These are phyloP conservation scores for Candida silvatica DNA, from an alignment of 805 yeast genomes.

Conservation along the genomic window DNA sequence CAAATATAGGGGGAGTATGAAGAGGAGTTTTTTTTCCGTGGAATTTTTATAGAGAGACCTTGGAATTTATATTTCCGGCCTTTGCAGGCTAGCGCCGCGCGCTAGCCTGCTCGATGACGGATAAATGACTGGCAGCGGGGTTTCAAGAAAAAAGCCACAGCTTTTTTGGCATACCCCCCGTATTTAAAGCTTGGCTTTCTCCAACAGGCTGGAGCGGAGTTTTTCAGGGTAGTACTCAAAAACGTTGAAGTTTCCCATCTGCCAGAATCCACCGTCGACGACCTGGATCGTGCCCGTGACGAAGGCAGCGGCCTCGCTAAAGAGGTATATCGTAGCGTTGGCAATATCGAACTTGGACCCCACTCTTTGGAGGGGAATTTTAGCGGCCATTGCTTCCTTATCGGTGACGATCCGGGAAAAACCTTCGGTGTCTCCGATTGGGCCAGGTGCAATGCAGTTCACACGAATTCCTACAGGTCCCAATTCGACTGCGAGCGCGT, in stretches of 20 bases:
- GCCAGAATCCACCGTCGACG: slow-evolving; percentile 94
- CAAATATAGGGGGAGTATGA: no score
- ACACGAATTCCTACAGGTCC: slow-evolving; percentile 84
- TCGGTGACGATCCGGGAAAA: slow-evolving; percentile 50
- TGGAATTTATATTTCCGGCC: no score
- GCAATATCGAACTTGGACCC: slow-evolving; percentile 80
- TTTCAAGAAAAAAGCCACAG: background rate
- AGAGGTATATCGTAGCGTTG: slow-evolving; percentile 73
- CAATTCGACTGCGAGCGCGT: slow-evolving; percentile 79
- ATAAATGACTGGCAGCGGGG: background rate
- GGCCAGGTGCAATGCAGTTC: slow-evolving; percentile 89
- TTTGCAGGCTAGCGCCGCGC: no score
- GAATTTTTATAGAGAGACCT: no score
- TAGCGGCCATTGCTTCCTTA: slow-evolving; percentile 28
- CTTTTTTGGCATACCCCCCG: no score
- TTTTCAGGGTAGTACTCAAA: slow-evolving; percentile 32
- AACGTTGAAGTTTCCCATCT: slow-evolving; percentile 42
- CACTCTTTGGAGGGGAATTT: slow-evolving; percentile 57
- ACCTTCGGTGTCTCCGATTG: slow-evolving; percentile 84
- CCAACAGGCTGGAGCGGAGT: slow-evolving; percentile 22
- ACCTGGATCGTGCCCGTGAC: slow-evolving; percentile 71
- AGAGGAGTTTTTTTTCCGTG: no score
- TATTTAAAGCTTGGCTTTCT: slow-evolving; percentile 15
- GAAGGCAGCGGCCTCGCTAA: slow-evolving; percentile 75
- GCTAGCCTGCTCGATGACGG: no score